Evolutionary conservation across 495 filamentous ascomycete species (phyloP).

Genomic region (Hyaloscypha finlandica): DNA sequence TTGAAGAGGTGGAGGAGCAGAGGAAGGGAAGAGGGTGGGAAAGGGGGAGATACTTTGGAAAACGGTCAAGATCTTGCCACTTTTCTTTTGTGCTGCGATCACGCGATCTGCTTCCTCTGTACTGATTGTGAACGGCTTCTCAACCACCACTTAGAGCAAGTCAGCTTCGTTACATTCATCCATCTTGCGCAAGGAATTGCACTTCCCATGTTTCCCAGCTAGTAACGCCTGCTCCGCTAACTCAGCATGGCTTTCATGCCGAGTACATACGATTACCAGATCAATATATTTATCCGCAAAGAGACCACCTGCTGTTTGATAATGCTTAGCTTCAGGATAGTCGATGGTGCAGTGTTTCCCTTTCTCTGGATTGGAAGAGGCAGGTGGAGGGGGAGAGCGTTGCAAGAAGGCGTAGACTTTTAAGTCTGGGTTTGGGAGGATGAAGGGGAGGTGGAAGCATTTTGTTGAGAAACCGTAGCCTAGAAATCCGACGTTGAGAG

Average conservation of each 20-base stretch:
- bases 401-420: slow-evolving; percentile 55
- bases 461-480: slow-evolving; percentile 65
- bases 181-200: background rate
- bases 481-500: slow-evolving; percentile 40
- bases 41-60: slow-evolving; percentile 55
- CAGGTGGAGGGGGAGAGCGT: slow-evolving; percentile 32
- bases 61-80: slow-evolving; percentile 61
- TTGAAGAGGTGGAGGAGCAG: background rate
- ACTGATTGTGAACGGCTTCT: slow-evolving; percentile 75
- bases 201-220: slow-evolving; percentile 61
- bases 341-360: slow-evolving; percentile 41
- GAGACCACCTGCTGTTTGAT: slow-evolving; percentile 55
- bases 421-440: slow-evolving; percentile 59
- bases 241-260: slow-evolving; percentile 60
- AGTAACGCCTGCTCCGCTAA: slow-evolving; percentile 62
- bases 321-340: slow-evolving; percentile 39
- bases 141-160: slow-evolving; percentile 57
- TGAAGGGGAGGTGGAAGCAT: slow-evolving; percentile 73
- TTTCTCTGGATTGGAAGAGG: slow-evolving; percentile 10
- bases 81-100: slow-evolving; percentile 59
- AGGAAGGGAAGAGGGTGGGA: too few species aligned
- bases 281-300: slow-evolving; percentile 59
- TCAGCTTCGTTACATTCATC: background rate
- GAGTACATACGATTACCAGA: slow-evolving; percentile 65
- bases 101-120: slow-evolving; percentile 64